Conservation (phyloP, 306 rosid species). For the Astragalus glycyphyllos region DNA sequence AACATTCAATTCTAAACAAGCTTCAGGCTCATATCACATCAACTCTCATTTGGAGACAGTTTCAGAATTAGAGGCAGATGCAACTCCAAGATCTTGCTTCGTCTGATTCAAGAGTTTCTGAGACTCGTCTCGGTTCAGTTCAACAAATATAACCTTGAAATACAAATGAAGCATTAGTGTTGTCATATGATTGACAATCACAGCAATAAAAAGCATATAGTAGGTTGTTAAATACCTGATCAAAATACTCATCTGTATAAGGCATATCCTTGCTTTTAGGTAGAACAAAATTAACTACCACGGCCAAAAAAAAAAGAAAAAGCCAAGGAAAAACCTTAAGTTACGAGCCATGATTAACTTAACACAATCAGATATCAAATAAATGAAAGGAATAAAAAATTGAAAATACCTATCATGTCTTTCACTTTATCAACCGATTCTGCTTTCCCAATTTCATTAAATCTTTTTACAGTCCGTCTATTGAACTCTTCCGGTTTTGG, state of each 20-base stretch:
- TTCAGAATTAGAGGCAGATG: too few relatives aligned
- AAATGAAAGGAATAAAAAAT: neutral
- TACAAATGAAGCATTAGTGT: slow-evolving; percentile 27
- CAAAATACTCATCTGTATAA: slow-evolving; percentile 57
- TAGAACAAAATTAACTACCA: slow-evolving; percentile 59
- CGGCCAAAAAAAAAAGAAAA: slow-evolving; percentile 10
- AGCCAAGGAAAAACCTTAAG: slow-evolving; percentile 10
- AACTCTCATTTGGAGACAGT: too few relatives aligned
- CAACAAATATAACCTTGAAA: slow-evolving; percentile 62
- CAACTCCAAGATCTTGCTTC: slow-evolving; percentile 35
- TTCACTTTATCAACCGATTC: slow-evolving; percentile 59
- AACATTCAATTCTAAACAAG: too few relatives aligned
- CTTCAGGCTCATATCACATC: too few relatives aligned
- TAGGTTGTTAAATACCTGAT: slow-evolving; percentile 48
- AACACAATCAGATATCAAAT: neutral
- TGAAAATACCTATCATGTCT: slow-evolving; percentile 58
- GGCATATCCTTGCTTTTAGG: slow-evolving; percentile 65
- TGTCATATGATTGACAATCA: slow-evolving; percentile 21
- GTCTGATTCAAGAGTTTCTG: slow-evolving; percentile 59
- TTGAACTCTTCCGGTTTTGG: slow-evolving; percentile 58
- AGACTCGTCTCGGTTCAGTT: slow-evolving; percentile 58
- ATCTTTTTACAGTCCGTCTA: slow-evolving; percentile 50
- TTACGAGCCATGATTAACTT: slow-evolving; percentile 12
- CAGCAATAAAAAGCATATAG: slow-evolving; percentile 1
- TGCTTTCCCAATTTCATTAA: slow-evolving; percentile 59